Percentiles rank a stretch among this genome's conserved stretches.
These are phyloP conservation scores for Eimeria acervulina DNA, from an alignment of 169 alveolate species.

Conservation along the genomic window DNA sequence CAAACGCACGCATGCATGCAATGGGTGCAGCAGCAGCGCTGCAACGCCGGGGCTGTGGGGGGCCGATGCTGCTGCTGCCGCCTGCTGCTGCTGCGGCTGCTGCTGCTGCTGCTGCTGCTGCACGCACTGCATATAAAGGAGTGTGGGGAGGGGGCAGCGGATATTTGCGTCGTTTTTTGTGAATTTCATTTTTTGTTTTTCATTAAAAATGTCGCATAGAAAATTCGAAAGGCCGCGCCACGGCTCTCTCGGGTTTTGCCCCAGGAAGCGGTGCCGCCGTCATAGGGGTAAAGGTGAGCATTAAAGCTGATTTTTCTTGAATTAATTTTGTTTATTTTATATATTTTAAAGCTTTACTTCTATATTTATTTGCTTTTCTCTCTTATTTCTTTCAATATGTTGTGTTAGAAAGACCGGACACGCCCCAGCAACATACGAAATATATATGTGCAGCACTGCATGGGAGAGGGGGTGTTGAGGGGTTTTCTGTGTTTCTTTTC, in stretches of 20 bases:
- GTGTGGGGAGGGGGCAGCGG: not conserved
- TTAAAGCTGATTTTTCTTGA: not conserved
- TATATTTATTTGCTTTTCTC: not conserved
- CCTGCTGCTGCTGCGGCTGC: no score
- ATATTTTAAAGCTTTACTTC: no score
- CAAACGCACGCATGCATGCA: not conserved
- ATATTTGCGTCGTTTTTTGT: slow-evolving; percentile 26
- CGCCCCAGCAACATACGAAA: not conserved
- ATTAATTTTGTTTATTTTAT: no score
- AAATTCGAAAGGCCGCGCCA: slow-evolving; percentile 99
- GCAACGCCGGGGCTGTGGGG: slow-evolving; percentile 35
- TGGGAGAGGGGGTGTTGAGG: no score
- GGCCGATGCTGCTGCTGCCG: not conserved
- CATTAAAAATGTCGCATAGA: slow-evolving; percentile 98
- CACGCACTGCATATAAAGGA: not conserved
- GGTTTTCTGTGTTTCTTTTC: no score
- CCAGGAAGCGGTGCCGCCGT: slow-evolving; percentile 97
- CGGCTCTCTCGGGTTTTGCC: slow-evolving; percentile 99
- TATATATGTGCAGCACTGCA: no score
- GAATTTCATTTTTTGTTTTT: not conserved
- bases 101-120: slow-evolving; percentile 35
- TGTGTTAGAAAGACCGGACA: no score
- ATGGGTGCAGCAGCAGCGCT: not conserved
- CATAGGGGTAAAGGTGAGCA: slow-evolving; percentile 94
- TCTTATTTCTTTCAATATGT: not conserved